phyloP scores from a whole-genome alignment of 768 basidiomycete genomes.

The Boletus huronensis region DNA sequence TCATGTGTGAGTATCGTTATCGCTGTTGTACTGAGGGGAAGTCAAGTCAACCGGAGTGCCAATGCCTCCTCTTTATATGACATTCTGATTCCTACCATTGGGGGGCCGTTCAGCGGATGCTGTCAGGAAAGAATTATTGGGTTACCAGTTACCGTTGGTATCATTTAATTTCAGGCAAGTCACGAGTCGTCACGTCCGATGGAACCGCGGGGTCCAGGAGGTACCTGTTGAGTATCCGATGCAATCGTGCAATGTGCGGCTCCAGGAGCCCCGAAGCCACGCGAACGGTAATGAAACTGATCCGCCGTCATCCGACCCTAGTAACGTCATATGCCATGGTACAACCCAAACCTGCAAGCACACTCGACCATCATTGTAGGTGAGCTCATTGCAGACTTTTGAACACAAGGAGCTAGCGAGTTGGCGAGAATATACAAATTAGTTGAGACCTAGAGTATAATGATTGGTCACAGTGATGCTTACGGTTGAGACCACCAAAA shows the following conservation, averaged over 20 bases:
- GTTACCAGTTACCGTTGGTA: neutral
- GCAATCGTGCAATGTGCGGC: slow-evolving; percentile 17
- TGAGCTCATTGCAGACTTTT: neutral
- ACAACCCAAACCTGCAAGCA: neutral
- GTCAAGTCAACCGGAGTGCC: neutral
- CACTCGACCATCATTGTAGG: neutral
- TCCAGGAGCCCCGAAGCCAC: neutral
- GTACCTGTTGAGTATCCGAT: slow-evolving; percentile 9
- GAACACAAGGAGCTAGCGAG: too few relatives aligned
- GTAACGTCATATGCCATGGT: neutral
- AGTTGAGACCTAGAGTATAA: neutral
- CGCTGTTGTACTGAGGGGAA: neutral
- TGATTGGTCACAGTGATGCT: neutral
- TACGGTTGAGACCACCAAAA: neutral
- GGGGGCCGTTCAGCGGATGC: neutral
- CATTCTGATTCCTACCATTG: neutral
- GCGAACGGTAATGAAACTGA: neutral
- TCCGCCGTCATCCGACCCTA: neutral
- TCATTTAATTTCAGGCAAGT: slow-evolving; percentile 4
- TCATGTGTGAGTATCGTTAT: slow-evolving; percentile 4
- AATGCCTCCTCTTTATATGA: neutral
- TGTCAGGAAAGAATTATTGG: neutral
- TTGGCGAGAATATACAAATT: neutral
- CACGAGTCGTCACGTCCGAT: slow-evolving; percentile 15
- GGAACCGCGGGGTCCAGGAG: slow-evolving; percentile 16